A percentile compares a stretch with the other conserved stretches of the same genome.
These are phyloP conservation scores for baker's yeast (Saccharomyces cerevisiae) DNA, from an alignment of 805 yeast genomes.

Conservation along the genomic window DNA sequence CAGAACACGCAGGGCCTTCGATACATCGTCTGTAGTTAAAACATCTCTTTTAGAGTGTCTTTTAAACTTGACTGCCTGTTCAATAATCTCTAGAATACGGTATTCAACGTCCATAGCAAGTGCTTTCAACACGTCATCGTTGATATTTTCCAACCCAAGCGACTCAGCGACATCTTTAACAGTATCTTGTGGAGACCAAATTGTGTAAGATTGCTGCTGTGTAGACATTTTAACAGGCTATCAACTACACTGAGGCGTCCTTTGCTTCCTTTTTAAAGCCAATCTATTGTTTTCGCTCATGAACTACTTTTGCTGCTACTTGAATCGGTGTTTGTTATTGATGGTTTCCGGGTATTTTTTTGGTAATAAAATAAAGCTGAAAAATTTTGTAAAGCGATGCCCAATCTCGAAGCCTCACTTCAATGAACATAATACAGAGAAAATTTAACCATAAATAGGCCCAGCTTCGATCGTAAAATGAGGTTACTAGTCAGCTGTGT, in stretches of 20 bases:
- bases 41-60: slow-evolving; percentile 83
- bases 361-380: background rate
- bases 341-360: background rate
- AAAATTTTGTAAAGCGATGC: background rate
- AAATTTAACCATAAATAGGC: background rate
- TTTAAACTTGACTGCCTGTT: slow-evolving; percentile 93
- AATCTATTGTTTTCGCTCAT: background rate
- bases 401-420: background rate
- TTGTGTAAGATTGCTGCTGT: slow-evolving; percentile 57
- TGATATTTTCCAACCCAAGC: slow-evolving; percentile 65
- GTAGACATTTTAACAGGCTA: slow-evolving; percentile 10
- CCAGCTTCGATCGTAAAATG: slow-evolving; percentile 32
- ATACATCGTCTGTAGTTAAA: slow-evolving; percentile 72
- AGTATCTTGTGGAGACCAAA: slow-evolving; percentile 97
- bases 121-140: slow-evolving; percentile 89
- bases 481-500: slow-evolving; percentile 55
- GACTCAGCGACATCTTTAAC: slow-evolving; percentile 94
- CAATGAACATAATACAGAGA: background rate
- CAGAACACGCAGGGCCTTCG: slow-evolving; percentile 70
- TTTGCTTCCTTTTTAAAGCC: background rate
- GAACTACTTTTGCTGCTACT: background rate
- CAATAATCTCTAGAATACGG: slow-evolving; percentile 88
- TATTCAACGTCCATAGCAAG: slow-evolving; percentile 99
- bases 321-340: background rate
- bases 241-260: background rate